Conservation (phyloP, 805 yeast species). For the Yarrowia sp. region DNA sequence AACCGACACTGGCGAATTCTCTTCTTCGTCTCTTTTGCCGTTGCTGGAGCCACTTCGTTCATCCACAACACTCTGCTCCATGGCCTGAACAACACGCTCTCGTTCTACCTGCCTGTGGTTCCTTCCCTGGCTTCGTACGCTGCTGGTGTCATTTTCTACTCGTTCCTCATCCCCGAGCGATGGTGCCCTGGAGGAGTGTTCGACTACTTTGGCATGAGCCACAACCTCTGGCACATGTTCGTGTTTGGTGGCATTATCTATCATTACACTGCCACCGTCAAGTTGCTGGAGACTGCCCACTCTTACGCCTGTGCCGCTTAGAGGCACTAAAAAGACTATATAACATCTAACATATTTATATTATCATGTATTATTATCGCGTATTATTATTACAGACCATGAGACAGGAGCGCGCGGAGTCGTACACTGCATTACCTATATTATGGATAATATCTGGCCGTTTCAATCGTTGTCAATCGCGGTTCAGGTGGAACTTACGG, state of each 20-base stretch:
- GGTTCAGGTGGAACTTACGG: neutral
- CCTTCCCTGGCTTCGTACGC: slow-evolving; percentile 73
- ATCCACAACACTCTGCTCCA: slow-evolving; percentile 53
- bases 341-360: slow-evolving; percentile 17
- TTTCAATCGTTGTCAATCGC: neutral
- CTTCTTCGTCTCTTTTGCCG: slow-evolving; percentile 76
- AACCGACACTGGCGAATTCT: slow-evolving; percentile 73
- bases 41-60: slow-evolving; percentile 68
- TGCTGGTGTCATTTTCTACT: slow-evolving; percentile 83
- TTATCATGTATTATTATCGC: no score
- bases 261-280: slow-evolving; percentile 76
- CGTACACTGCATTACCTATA: no score
- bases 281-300: slow-evolving; percentile 54
- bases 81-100: slow-evolving; percentile 53
- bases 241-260: slow-evolving; percentile 88
- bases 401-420: no score
- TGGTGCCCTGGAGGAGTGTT: slow-evolving; percentile 46
- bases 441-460: no score
- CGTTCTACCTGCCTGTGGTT: slow-evolving; percentile 64
- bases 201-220: slow-evolving; percentile 75
- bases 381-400: no score
- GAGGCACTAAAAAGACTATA: neutral
- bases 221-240: slow-evolving; percentile 90
- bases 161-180: slow-evolving; percentile 84
- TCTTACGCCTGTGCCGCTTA: slow-evolving; percentile 10